Percentiles rank a stretch among this genome's conserved stretches.
These are phyloP conservation scores for Pyricularia sp. DNA, from an alignment of 2,329 filamentous ascomycete species.

Conservation along the genomic window DNA sequence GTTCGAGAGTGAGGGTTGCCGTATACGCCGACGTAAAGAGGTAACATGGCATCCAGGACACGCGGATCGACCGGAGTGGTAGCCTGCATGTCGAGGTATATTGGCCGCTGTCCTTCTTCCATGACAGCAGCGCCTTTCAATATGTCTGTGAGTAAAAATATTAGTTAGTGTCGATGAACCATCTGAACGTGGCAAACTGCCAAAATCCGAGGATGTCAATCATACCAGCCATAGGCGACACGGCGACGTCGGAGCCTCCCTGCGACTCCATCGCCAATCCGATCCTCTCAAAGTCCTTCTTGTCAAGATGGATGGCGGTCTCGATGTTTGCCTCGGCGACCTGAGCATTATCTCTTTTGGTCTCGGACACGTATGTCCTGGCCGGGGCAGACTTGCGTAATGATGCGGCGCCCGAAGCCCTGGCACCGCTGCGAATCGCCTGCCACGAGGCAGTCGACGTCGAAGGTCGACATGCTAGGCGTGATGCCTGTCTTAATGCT, in stretches of 20 bases:
- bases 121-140: slow-evolving; percentile 86
- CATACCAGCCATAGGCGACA: slow-evolving; percentile 65
- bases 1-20: slow-evolving; percentile 96
- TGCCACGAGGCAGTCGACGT: slow-evolving; percentile 21
- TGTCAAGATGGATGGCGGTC: slow-evolving; percentile 73
- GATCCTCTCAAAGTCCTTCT: slow-evolving; percentile 57
- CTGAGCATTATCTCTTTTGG: slow-evolving; percentile 65
- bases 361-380: slow-evolving; percentile 72
- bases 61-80: slow-evolving; percentile 91
- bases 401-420: slow-evolving; percentile 17
- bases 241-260: slow-evolving; percentile 49
- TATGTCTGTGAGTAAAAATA: slow-evolving; percentile 38
- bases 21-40: slow-evolving; percentile 84
- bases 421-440: slow-evolving; percentile 12
- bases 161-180: slow-evolving; percentile 11
- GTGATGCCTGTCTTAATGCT: slow-evolving; percentile 63
- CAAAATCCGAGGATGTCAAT: slow-evolving; percentile 1
- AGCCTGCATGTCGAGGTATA: slow-evolving; percentile 97
- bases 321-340: slow-evolving; percentile 74
- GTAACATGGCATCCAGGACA: slow-evolving; percentile 92
- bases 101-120: slow-evolving; percentile 84
- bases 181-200: slow-evolving; percentile 7
- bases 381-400: slow-evolving; percentile 12
- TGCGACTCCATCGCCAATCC: slow-evolving; percentile 39
- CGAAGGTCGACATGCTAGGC: slow-evolving; percentile 32